These are phyloP conservation scores for Volvox carteri DNA, from an alignment of 163 green algal genomes.

Conservation along the genomic window DNA sequence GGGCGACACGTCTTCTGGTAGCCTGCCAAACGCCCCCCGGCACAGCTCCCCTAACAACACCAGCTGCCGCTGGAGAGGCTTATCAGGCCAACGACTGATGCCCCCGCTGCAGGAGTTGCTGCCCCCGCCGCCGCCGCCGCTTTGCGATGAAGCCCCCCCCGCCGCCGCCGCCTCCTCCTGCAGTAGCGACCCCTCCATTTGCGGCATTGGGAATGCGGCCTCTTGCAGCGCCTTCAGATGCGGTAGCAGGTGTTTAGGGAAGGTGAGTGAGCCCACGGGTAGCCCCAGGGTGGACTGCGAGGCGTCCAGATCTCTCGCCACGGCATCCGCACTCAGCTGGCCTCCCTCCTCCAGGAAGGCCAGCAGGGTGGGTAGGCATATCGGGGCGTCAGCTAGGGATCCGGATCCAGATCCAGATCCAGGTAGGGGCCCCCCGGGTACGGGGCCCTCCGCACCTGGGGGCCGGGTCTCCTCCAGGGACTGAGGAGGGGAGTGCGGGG, in stretches of 20 bases:
- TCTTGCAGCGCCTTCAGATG: constrained; percentile 35
- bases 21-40: constrained; percentile 13
- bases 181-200: neutral
- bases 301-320: constrained; percentile 43
- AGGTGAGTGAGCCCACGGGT: constrained; percentile 25
- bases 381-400: constrained; percentile 4
- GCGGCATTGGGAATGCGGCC: constrained; percentile 16
- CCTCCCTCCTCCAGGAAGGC: constrained; percentile 27
- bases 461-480: constrained; percentile 22
- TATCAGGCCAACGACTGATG: constrained; percentile 31
- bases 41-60: constrained; percentile 12
- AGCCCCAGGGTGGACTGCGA: constrained; percentile 39
- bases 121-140: neutral
- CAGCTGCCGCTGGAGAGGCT: constrained; percentile 54
- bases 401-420: neutral
- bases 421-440: neutral
- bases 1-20: constrained; percentile 44
- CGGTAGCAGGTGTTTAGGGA: neutral
- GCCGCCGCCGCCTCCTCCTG: neutral
- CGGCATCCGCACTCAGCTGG: neutral
- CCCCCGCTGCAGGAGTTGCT: neutral
- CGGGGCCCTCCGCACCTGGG: neutral
- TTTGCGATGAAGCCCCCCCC: neutral
- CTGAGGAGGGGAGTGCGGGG: neutral
- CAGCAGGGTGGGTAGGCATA: constrained; percentile 28